Evolutionary conservation across 1,284 basidiomycete genomes (phyloP).

Genomic region (Wallemia mellicola): DNA sequence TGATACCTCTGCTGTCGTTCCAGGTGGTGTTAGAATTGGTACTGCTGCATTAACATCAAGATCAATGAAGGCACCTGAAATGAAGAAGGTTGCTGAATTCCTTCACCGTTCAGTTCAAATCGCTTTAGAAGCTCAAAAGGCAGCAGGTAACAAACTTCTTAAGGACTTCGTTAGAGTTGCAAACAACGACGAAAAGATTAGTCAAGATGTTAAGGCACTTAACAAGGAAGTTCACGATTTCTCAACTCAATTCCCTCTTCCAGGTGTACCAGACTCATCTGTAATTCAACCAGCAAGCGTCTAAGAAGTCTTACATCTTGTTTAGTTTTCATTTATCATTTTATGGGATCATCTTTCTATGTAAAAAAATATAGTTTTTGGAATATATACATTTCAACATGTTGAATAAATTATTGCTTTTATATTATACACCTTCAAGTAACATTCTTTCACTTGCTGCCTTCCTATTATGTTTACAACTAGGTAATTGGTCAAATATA

Average conservation of each 20-base stretch:
- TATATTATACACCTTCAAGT: background rate
- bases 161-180: constrained; percentile 83
- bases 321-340: background rate
- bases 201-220: constrained; percentile 36
- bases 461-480: background rate
- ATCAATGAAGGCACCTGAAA: constrained; percentile 51
- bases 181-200: constrained; percentile 35
- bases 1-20: constrained; percentile 76
- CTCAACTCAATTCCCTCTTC: constrained; percentile 64
- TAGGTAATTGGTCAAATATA: background rate
- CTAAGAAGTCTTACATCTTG: background rate
- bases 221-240: constrained; percentile 45
- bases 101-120: constrained; percentile 75
- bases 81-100: constrained; percentile 62
- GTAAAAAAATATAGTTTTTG: background rate
- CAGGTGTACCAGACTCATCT: constrained; percentile 41
- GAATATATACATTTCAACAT: constrained; percentile 1
- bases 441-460: background rate
- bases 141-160: constrained; percentile 75
- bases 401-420: background rate
- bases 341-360: background rate
- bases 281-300: background rate
- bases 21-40: constrained; percentile 90
- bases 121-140: constrained; percentile 59
- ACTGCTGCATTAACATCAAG: constrained; percentile 82